These are phyloP conservation scores for Colletotrichum navitas DNA, from an alignment of 2,329 filamentous ascomycete species.

Conservation along the genomic window DNA sequence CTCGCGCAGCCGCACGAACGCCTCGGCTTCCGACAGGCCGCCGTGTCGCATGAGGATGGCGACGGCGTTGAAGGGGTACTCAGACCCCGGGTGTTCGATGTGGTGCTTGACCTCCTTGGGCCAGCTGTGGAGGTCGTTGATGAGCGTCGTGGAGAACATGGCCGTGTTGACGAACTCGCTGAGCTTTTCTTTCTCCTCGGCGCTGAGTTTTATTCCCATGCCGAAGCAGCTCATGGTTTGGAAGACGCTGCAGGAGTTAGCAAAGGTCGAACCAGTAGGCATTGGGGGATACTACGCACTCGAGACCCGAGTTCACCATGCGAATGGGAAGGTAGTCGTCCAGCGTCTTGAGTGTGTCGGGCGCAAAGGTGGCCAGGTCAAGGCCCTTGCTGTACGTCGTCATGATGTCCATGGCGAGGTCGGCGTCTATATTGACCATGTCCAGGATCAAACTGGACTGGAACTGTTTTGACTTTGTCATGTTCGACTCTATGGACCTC, in stretches of 20 bases:
- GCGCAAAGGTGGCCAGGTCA: background rate
- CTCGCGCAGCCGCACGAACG: background rate
- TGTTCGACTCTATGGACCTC: background rate
- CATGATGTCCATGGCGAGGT: conserved; percentile 1
- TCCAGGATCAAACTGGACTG: background rate
- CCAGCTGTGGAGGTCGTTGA: background rate
- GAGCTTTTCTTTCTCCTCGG: background rate
- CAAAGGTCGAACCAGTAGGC: background rate
- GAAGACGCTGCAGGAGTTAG: background rate
- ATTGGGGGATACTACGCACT: background rate
- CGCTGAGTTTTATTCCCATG: background rate
- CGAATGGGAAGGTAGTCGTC: background rate
- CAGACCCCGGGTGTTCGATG: background rate
- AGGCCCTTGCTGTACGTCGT: background rate
- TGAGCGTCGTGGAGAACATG: background rate
- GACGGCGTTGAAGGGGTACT: background rate
- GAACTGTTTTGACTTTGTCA: background rate
- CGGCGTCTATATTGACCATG: background rate
- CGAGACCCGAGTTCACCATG: background rate
- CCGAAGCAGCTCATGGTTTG: background rate
- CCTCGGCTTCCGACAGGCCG: background rate
- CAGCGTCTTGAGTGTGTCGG: background rate
- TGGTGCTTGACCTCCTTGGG: background rate
- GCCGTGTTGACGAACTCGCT: background rate
- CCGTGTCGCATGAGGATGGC: background rate